Base-by-base conservation (phyloP, 169 alveolate genomes). In the Theileria sp. region DNA sequence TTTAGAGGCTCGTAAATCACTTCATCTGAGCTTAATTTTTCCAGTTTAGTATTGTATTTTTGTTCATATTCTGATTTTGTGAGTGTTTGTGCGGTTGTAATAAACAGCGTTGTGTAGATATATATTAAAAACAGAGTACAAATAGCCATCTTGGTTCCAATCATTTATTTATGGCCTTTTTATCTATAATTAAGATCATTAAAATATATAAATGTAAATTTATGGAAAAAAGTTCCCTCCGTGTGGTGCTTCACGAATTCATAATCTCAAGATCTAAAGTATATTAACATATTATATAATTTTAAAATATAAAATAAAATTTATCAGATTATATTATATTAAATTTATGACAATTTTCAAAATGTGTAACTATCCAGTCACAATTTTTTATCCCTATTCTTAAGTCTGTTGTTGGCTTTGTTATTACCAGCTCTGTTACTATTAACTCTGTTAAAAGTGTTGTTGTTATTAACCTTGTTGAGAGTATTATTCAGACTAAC, bases 1-100 rank as follows among this genome's bases (percentile, higher is more conserved):
- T 49, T 60, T 32, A 85, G 85, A 3, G 91, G 80, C 64, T 85
- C 74, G 17, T 72, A 51, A 8, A 78, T 62, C 17, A 78, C 38
- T 51, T 85, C 91, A 26, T 85, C 91, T 23, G 75, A 0, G 10
- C 10, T 58, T 2, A 68, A 49, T 60, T 25, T 49, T 23, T 66
- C 51, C n/a, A 58, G 54, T 13, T 85, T 75, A 3, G 77, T 69
- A 12, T 51, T 15, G 7, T 69, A 69, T 23, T 51, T 69, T 51
- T 21, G 51, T 23, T 71, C 68, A 54, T 85, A 81, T 19, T 85
- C 58, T 5, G 25, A 28, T 64, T 30, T 15, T 17, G 51, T 64
- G 32, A 64, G 7, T 64, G 51, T 38, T 64, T 64, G 13, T 64
- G 50, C 72, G n/a, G 32, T 13, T 8, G 54, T 13, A 10, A 13